Base-by-base conservation (phyloP, 208 protist genomes). In the Porcisia deanei region DNA sequence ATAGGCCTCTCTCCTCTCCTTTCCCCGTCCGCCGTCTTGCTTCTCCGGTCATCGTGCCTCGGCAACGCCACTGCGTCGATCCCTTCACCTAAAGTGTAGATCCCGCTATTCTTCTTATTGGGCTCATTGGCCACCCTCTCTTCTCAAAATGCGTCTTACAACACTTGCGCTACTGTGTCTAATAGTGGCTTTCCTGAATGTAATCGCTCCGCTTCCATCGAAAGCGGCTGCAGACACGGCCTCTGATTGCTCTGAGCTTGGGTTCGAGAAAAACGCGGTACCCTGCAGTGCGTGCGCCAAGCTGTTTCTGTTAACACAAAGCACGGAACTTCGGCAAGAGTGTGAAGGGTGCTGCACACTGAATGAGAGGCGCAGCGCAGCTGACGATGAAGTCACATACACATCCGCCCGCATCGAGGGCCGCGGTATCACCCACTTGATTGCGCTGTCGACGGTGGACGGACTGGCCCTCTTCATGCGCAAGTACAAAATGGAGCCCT, bases 291-390 rank as follows among this genome's bases (percentile, higher is more conserved):
- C 79, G 60, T 95, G 91, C 60, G 73, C 75, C 2, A 43, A 76
- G 47, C 79, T 95, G 6, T 75, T 86, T 3, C 60, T 84, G 18
- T 67, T 87, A 63, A 93, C 88, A 3, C 80, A 78, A 8, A 88
- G 63, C 65, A 39, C 39, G 1, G 71, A 75, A 7, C 53, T 95
- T 3, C 60, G 87, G 18, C 54, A 81, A 41, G 88, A 95, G 64
- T 95, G 91, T 74, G 58, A 78, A 20, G 49, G 75, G 22, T 95
- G 88, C 80, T 93, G 91, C 80, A 71, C 71, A 2, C 25, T 30
- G 34, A 20, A 3, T 5, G 58, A 72, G 4, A 72, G 68, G 2
- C 53, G 55, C 37, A 47, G 45, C 14, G 57, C 14, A 9, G 52
- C 45, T 22, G 57, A 20, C 12, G 47, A 57, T 34, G n/a, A 59